Evolutionary conservation across 306 rosid species (phyloP).

Genomic region (Fagus sylvatica): DNA sequence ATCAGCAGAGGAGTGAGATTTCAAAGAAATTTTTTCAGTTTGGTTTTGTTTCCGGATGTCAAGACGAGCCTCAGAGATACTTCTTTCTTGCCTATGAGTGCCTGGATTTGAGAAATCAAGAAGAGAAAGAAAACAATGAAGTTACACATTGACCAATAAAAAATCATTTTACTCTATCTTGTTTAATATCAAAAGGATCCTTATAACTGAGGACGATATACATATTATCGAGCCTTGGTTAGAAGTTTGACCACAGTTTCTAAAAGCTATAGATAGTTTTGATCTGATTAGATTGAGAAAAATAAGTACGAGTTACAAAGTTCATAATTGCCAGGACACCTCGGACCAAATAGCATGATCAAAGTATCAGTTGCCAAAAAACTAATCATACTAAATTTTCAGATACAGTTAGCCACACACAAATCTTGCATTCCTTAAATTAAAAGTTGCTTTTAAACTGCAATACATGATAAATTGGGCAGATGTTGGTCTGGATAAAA

Average conservation of each 20-base stretch:
- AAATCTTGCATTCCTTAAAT: background rate
- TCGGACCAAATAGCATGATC: background rate
- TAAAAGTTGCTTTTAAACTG: background rate
- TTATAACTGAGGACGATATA: constrained; percentile 11
- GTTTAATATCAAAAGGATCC: constrained; percentile 9
- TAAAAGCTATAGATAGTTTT: constrained; percentile 4
- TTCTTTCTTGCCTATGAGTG: constrained; percentile 40
- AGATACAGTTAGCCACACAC: background rate
- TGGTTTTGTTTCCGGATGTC: constrained; percentile 49
- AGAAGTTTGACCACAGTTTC: constrained; percentile 9
- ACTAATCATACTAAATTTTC: background rate
- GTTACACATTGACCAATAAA: constrained; percentile 9
- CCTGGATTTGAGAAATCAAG: constrained; percentile 40
- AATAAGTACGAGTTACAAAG: background rate
- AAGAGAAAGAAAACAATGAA: constrained; percentile 15
- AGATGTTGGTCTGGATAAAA: background rate
- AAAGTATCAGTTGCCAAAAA: constrained; percentile 2
- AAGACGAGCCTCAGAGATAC: constrained; percentile 31
- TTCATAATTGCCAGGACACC: background rate
- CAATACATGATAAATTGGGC: background rate
- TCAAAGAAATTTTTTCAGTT: constrained; percentile 30
- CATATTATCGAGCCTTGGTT: constrained; percentile 13
- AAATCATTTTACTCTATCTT: background rate
- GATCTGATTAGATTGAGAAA: constrained; percentile 7
- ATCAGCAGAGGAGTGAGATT: constrained; percentile 35